Evolutionary conservation across 441 rosid genomes (phyloP).

Genomic region (Erodium trifolium): DNA sequence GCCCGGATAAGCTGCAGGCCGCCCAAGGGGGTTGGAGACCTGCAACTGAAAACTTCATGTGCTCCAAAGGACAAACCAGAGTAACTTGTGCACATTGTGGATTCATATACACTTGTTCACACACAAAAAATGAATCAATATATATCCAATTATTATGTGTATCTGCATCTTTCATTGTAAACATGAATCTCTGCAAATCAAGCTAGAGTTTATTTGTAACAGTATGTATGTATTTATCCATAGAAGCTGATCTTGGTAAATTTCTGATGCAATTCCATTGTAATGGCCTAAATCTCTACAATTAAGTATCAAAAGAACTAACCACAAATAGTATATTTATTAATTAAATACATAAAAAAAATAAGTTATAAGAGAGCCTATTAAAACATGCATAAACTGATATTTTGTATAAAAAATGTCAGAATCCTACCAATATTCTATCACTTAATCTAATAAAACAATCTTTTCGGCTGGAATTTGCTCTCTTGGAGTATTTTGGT

Average conservation of each 20-base stretch:
- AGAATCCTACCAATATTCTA: too few species aligned
- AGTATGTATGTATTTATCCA: not conserved
- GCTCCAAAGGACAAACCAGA: constrained; percentile 35
- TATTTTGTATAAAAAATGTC: too few species aligned
- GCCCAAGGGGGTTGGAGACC: constrained; percentile 45
- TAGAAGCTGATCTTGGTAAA: not conserved
- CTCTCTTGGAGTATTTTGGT: too few species aligned
- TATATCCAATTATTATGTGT: constrained; percentile 24
- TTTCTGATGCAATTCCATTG: not conserved
- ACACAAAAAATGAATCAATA: not conserved
- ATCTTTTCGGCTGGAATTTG: too few species aligned
- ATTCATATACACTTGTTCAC: not conserved
- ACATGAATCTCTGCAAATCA: not conserved
- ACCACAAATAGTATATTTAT: too few species aligned
- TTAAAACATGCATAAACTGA: too few species aligned
- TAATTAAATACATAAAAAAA: too few species aligned
- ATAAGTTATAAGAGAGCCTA: too few species aligned
- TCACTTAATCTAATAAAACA: too few species aligned
- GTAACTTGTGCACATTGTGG: constrained; percentile 14
- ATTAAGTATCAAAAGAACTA: too few species aligned
- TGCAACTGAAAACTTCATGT: constrained; percentile 45
- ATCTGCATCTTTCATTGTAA: constrained; percentile 20
- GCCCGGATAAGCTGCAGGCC: constrained; percentile 49
- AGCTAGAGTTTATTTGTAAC: not conserved
- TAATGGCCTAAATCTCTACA: not conserved